Percentiles rank a stretch among this genome's conserved stretches.
phyloP scores from a whole-genome alignment of 2,329 filamentous ascomycete species.

The Diaporthe velutina region DNA sequence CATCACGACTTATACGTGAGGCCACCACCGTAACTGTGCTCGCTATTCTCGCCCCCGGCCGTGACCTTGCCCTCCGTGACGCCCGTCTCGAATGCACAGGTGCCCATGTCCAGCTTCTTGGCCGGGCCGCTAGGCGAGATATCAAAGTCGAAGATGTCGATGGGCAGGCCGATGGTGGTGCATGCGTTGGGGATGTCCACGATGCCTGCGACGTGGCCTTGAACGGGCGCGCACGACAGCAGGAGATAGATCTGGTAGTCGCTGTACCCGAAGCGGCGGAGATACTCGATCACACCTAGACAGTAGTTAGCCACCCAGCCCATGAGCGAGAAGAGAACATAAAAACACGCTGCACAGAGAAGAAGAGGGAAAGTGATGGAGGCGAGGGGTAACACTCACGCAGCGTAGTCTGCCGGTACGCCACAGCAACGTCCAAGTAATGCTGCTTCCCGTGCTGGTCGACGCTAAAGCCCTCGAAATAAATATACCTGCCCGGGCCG shows the following conservation, averaged over 20 bases:
- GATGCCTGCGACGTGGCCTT: conserved; percentile 89
- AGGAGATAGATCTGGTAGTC: conserved; percentile 88
- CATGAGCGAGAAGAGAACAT: background rate
- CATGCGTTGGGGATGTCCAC: conserved; percentile 94
- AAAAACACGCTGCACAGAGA: conserved; percentile 20
- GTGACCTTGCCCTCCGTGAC: conserved; percentile 58
- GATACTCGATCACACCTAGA: conserved; percentile 79
- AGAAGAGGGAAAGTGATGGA: background rate
- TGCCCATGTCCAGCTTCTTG: conserved; percentile 71
- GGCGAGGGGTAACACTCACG: no score
- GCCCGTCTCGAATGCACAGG: conserved; percentile 74
- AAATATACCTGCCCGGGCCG: conserved; percentile 83
- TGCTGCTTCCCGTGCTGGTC: conserved; percentile 91
- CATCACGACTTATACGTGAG: conserved; percentile 58
- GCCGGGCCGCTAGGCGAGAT: conserved; percentile 77
- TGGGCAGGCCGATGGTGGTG: conserved; percentile 87
- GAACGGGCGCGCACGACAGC: conserved; percentile 86
- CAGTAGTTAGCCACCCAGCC: background rate
- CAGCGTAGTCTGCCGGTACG: conserved; percentile 85
- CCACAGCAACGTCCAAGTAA: conserved; percentile 87
- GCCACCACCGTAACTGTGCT: conserved; percentile 64
- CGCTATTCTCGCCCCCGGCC: conserved; percentile 59
- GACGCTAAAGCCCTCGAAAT: conserved; percentile 91
- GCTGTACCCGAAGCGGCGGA: conserved; percentile 78
- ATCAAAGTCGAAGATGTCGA: conserved; percentile 97